Conservation (phyloP, 2,329 filamentous ascomycete genomes). For the Shiraia bambusicola region DNA sequence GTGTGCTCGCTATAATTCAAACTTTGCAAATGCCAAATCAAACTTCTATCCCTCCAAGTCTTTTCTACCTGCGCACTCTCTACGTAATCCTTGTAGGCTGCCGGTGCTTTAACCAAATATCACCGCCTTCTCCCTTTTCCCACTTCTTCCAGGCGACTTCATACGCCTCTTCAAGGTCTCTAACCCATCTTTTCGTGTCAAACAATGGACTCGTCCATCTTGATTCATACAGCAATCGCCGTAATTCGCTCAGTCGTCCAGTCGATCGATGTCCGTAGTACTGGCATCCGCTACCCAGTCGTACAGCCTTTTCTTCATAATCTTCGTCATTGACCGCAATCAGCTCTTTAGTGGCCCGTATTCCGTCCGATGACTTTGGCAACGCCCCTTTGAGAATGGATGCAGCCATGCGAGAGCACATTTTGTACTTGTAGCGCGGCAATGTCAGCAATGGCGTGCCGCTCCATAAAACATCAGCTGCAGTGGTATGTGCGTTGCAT, state of each 20-base stretch:
- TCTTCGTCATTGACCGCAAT: conserved; percentile 76
- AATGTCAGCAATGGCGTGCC: conserved; percentile 89
- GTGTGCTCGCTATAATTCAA: conserved; percentile 17
- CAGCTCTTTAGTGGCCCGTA: conserved; percentile 68
- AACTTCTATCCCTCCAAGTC: neutral
- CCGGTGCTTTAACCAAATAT: conserved; percentile 71
- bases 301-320: conserved; percentile 67
- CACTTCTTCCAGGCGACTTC: conserved; percentile 85
- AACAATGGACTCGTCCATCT: conserved; percentile 88
- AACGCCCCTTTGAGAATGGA: conserved; percentile 90
- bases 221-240: conserved; percentile 77
- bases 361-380: conserved; percentile 69
- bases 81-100: conserved; percentile 6
- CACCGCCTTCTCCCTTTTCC: conserved; percentile 83
- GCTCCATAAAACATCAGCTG: conserved; percentile 94
- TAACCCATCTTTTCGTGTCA: conserved; percentile 87
- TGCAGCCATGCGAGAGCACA: conserved; percentile 98
- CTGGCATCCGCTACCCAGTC: conserved; percentile 34
- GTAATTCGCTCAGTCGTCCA: conserved; percentile 76
- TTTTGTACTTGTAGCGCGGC: conserved; percentile 93
- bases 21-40: conserved; percentile 3
- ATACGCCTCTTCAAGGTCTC: conserved; percentile 85
- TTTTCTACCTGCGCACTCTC: neutral
- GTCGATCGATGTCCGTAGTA: conserved; percentile 36
- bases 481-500: conserved; percentile 97